A percentile compares a stretch with the other conserved stretches of the same genome.
Conservation (phyloP, 805 yeast species). For the Lachancea sp. region DNA sequence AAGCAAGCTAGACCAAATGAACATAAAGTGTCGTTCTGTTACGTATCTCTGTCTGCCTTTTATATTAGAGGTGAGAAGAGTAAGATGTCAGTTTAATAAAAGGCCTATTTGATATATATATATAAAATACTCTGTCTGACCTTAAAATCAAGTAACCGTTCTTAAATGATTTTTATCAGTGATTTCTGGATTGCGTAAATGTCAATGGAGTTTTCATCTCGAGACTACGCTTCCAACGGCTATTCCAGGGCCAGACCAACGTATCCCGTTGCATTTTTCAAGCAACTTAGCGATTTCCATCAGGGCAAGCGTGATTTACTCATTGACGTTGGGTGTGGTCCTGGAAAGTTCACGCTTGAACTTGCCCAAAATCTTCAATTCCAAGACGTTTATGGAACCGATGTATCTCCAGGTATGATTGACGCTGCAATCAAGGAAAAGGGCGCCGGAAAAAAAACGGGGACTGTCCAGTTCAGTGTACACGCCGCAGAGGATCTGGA, state of each 20-base stretch:
- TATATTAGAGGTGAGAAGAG: too few relatives aligned
- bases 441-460: not conserved
- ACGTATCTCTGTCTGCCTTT: too few relatives aligned
- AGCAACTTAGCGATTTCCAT: slow-evolving; percentile 39
- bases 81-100: too few relatives aligned
- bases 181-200: too few relatives aligned
- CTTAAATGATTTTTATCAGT: too few relatives aligned
- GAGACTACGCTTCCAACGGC: slow-evolving; percentile 43
- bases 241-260: slow-evolving; percentile 61
- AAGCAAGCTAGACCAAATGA: too few relatives aligned
- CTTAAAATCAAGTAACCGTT: too few relatives aligned
- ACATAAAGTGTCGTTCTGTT: too few relatives aligned
- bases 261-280: slow-evolving; percentile 50
- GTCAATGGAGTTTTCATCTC: slow-evolving; percentile 59
- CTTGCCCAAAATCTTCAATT: slow-evolving; percentile 35
- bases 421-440: slow-evolving; percentile 32
- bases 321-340: slow-evolving; percentile 75
- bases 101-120: too few relatives aligned
- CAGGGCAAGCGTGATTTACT: slow-evolving; percentile 35
- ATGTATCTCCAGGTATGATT: slow-evolving; percentile 54
- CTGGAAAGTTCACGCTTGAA: slow-evolving; percentile 65
- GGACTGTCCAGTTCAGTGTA: slow-evolving; percentile 1
- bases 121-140: too few relatives aligned
- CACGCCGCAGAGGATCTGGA: slow-evolving; percentile 21
- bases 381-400: slow-evolving; percentile 54